Evolutionary conservation across 2,329 filamentous ascomycete species (phyloP).

Genomic region (Microdochium paspali): DNA sequence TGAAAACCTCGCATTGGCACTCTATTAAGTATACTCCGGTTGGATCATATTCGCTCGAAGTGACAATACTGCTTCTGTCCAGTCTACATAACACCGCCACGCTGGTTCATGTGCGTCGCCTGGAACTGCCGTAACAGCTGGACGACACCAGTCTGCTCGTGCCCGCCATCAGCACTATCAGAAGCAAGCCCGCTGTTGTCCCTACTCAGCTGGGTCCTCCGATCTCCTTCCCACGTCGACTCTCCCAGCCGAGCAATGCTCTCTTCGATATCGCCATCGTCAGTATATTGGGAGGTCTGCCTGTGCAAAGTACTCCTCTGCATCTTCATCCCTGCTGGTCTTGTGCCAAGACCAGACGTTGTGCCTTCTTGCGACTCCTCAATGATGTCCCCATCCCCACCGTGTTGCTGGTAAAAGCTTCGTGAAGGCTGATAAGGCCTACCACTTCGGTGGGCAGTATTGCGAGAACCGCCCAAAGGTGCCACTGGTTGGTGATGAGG

Average conservation of each 20-base stretch:
- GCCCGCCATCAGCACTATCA: constrained; percentile 36
- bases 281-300: constrained; percentile 37
- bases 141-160: constrained; percentile 34
- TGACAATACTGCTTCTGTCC: too few relatives aligned
- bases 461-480: constrained; percentile 33
- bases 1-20: too few relatives aligned
- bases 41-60: too few relatives aligned
- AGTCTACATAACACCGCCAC: constrained; percentile 28
- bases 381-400: constrained; percentile 38
- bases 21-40: too few relatives aligned
- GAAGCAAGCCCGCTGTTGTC: constrained; percentile 37
- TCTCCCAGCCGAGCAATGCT: constrained; percentile 42
- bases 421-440: constrained; percentile 30
- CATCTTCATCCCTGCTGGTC: neutral
- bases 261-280: constrained; percentile 49
- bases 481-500: constrained; percentile 62
- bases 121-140: constrained; percentile 50
- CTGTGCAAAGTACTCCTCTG: constrained; percentile 20
- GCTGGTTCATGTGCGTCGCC: constrained; percentile 43
- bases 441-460: constrained; percentile 33
- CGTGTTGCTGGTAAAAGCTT: constrained; percentile 11
- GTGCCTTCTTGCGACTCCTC: constrained; percentile 46
- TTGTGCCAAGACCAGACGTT: constrained; percentile 16
- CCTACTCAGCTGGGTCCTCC: constrained; percentile 37
- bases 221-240: constrained; percentile 51